phyloP scores from a whole-genome alignment of 1,284 basidiomycete species.

The Rhodotorula sp. region DNA sequence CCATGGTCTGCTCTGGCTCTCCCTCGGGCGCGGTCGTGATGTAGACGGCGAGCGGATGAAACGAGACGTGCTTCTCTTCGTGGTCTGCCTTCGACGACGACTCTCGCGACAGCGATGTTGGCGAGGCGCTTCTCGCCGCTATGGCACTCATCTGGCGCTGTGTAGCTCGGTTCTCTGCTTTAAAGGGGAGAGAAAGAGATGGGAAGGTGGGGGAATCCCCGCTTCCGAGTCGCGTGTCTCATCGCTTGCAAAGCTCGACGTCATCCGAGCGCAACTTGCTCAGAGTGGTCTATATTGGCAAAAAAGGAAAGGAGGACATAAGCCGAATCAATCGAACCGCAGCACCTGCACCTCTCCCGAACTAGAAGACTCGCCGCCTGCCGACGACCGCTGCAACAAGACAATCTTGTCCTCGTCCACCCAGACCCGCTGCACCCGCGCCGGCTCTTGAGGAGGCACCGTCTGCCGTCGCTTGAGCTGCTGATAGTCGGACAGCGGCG shows the following conservation, averaged over 20 bases:
- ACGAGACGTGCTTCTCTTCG: constrained; percentile 17
- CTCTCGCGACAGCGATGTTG: not conserved
- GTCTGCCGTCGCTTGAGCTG: constrained; percentile 4
- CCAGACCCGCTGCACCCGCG: constrained; percentile 8
- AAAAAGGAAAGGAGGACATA: not conserved
- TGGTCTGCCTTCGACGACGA: not conserved
- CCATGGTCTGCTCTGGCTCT: constrained; percentile 18
- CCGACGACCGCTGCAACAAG: constrained; percentile 16
- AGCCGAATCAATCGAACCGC: constrained; percentile 23
- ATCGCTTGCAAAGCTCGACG: not conserved
- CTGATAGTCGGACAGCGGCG: not conserved
- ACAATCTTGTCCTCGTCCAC: constrained; percentile 38
- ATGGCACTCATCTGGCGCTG: too few relatives aligned
- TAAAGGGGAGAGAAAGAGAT: not conserved
- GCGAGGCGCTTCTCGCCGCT: not conserved
- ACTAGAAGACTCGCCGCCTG: not conserved
- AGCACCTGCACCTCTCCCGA: constrained; percentile 21
- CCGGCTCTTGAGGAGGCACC: not conserved
- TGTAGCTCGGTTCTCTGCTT: too few relatives aligned
- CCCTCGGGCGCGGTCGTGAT: constrained; percentile 20
- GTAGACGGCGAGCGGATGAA: constrained; percentile 23
- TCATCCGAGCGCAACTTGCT: not conserved
- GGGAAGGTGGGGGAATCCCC: not conserved
- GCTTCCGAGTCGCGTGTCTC: not conserved
- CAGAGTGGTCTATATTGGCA: too few relatives aligned